Evolutionary conservation across 192 early-diverging fungal species (phyloP), one percentile per base, ranked within the genome.

Genomic region (Lobosporangium transversale): DNA sequence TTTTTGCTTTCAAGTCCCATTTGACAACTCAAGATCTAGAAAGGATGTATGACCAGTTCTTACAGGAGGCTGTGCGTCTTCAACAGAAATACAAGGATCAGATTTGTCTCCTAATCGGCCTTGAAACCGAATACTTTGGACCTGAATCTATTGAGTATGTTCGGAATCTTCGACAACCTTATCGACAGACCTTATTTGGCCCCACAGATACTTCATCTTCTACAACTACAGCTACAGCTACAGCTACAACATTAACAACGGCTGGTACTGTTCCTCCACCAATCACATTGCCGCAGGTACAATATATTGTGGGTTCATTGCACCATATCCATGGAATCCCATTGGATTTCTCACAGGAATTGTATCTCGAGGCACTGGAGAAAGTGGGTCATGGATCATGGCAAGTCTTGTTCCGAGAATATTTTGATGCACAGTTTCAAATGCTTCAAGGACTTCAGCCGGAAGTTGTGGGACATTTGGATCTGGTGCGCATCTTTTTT

Each of bases 401-500:
- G 55, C 65, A 76, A 17, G 37, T 23, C 33, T 75, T 97, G 67
- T 98, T 93, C 66, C 58, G 60, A 27, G 68, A 78, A 0, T 99
- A 97, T 71, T 99, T 96, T 89, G 94, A 99, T 70, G 83, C 83
- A 23, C 97, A 99, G 78, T 90, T 83, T 48, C 82, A 88, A 9
- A 84, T 98, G 85, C 62, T 99, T 4, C 65, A 78, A 11, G 79
- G 58, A 20, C 62, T 97, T 2, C 71, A 93, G 61, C 95, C 97
- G 1, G 82, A 86, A 15, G 91, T 98, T 0, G 82, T 99, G n/a
- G 97, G 95, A 0, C 97, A 99, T 79, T 96, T 99, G 82, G 97
- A 99, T 71, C 80, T 99, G 51, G 85, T 97, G 4, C 86, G 94
- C 21, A 92, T 97, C 29, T 99, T 91, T 82, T 84, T 90, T 15